These are phyloP conservation scores for Lasiosphaeria ovina DNA, from an alignment of 495 filamentous ascomycete genomes.

Conservation along the genomic window DNA sequence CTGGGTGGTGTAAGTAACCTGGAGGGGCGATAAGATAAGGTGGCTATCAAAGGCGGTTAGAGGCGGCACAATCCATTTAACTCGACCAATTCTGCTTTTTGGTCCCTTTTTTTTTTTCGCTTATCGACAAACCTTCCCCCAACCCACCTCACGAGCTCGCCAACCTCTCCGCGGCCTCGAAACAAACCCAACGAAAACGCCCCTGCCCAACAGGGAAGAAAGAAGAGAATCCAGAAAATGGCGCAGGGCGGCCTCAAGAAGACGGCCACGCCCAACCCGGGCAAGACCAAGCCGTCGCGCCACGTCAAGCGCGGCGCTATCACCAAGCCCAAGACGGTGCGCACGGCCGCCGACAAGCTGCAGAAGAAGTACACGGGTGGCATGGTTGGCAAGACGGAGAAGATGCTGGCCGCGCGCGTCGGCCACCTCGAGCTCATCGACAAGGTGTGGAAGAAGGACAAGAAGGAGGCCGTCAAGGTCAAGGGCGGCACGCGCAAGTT, in stretches of 20 bases:
- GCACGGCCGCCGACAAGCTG: slow-evolving; percentile 42
- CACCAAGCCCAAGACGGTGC: slow-evolving; percentile 37
- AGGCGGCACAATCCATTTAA: too few species aligned
- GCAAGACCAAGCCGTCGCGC: slow-evolving; percentile 24
- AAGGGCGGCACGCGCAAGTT: slow-evolving; percentile 50
- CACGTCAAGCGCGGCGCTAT: slow-evolving; percentile 3
- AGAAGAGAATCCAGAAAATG: slow-evolving; percentile 29
- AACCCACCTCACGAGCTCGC: too few species aligned
- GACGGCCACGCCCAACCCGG: slow-evolving; percentile 25
- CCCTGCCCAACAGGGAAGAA: slow-evolving; percentile 1
- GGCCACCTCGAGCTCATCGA: slow-evolving; percentile 51
- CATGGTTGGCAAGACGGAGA: slow-evolving; percentile 44
- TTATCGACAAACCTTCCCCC: too few species aligned
- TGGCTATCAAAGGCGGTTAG: too few species aligned
- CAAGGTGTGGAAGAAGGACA: slow-evolving; percentile 42
- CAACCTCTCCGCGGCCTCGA: too few species aligned
- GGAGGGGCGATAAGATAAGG: too few species aligned
- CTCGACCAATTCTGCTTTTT: too few species aligned
- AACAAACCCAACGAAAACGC: slow-evolving; percentile 2
- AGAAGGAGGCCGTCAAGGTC: slow-evolving; percentile 18
- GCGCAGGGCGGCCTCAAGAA: slow-evolving; percentile 48
- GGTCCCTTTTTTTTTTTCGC: too few species aligned
- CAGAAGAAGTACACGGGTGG: slow-evolving; percentile 42
- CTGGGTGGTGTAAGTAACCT: too few species aligned
- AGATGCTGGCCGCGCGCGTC: slow-evolving; percentile 45